These are phyloP conservation scores for Eucalyptus polyanthemos DNA, from an alignment of 345 rosid genomes.

Conservation along the genomic window DNA sequence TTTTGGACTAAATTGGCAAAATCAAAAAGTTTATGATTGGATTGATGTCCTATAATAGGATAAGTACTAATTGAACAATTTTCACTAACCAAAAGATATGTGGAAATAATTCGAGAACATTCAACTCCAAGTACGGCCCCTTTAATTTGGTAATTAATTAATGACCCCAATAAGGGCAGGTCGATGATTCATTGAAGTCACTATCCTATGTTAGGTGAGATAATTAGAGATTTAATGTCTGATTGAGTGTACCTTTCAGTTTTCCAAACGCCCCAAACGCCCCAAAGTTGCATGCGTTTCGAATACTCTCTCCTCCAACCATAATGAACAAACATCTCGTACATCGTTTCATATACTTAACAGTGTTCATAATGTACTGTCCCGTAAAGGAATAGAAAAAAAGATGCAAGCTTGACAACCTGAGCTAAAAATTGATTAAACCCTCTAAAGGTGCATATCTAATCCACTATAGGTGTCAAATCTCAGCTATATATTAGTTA, in stretches of 20 bases:
- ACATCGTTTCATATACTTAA: neutral
- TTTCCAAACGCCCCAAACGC: neutral
- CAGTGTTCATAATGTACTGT: neutral
- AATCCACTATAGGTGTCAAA: neutral
- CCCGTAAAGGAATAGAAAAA: neutral
- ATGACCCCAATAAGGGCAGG: neutral
- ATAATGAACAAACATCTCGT: neutral
- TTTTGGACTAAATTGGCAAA: neutral
- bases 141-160: neutral
- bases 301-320: neutral
- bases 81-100: neutral
- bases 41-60: neutral
- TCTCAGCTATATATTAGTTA: neutral
- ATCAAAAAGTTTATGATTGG: neutral
- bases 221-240: neutral
- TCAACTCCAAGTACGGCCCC: neutral
- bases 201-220: neutral
- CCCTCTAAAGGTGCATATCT: neutral
- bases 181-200: neutral
- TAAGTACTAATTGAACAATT: neutral
- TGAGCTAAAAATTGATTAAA: neutral
- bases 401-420: neutral
- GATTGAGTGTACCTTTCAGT: neutral
- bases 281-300: neutral
- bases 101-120: neutral